Base-by-base conservation (phyloP, 805 yeast genomes). In the Tetrapisispora pingtungensis region DNA sequence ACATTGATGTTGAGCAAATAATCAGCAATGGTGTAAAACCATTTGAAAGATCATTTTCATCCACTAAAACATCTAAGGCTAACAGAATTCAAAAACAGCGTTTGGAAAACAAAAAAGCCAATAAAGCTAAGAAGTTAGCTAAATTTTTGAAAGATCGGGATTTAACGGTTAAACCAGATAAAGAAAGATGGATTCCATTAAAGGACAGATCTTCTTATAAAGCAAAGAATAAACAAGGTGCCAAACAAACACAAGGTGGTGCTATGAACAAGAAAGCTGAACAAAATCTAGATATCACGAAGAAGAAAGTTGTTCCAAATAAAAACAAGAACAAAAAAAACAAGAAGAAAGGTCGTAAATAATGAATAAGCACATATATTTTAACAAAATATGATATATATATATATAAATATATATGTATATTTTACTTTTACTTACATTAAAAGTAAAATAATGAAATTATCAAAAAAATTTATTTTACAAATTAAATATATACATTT, bases 111-210 rank as follows among this genome's bases (percentile, higher is more conserved):
- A 49, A 47, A 40, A 46, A 50, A 33, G 43, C 52, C 26, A 53
- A 51, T 40, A 55, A 49, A 33, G 51, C 43, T 3, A 50, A 53
- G 36, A 55, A 52, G 40, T 31, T 55, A 10, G 50, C 55, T 39
- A 56, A 52, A 32, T 57, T 49, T 37, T 37, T 58, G 20, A 44
- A 45, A 38, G 40, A 43, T 22, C 54, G 49, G 36, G 80, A 67
- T 40, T 22, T 33, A 18, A 59, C 64, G 40, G 62, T 57, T 46
- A 47, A 48, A 19, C 68, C 75, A 3, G 83, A 81, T 53, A 74
- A 76, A 15, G 97, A 89, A 63, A 81, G 97, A 66, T 89, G 97
- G 97, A 64, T 90, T 41, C 95, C 96, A 19, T 55, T 84, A 72
- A 83, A 80, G 59, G 94, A 89, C 59, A 77, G 97, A 62, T 75